phyloP scores from a whole-genome alignment of 331 rosid species.

The Quercus lobata region DNA sequence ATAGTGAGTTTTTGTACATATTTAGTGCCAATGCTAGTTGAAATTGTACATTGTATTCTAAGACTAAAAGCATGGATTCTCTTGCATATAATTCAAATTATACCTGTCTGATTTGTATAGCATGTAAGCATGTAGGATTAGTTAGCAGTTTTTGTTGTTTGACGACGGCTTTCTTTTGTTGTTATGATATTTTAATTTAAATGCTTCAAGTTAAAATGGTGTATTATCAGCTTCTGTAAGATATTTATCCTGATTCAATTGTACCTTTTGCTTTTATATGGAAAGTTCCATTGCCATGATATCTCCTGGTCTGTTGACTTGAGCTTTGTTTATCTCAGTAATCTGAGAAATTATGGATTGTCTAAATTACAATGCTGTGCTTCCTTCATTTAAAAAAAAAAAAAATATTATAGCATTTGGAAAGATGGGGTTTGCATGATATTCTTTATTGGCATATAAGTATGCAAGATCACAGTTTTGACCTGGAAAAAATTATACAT shows the following conservation, averaged over 20 bases:
- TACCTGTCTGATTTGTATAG: conserved; percentile 2
- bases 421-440: neutral
- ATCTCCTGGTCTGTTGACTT: neutral
- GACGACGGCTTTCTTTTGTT: neutral
- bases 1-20: conserved; percentile 43
- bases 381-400: neutral
- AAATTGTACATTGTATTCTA: conserved; percentile 11
- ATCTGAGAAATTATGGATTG: neutral
- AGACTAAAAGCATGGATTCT: neutral
- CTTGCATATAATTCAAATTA: neutral
- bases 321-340: neutral
- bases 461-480: too few species aligned
- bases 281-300: neutral
- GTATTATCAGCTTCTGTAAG: neutral
- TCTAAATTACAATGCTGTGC: neutral
- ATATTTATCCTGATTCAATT: neutral
- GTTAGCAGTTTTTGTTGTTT: neutral
- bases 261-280: neutral
- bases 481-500: too few species aligned
- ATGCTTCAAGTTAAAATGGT: neutral
- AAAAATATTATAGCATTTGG: neutral
- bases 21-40: conserved; percentile 23
- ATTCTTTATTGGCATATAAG: neutral
- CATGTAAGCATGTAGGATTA: conserved; percentile 3
- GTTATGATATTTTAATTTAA: neutral